phyloP scores from a whole-genome alignment of 2,329 filamentous ascomycete genomes.

The Aspergillus alliaceus region DNA sequence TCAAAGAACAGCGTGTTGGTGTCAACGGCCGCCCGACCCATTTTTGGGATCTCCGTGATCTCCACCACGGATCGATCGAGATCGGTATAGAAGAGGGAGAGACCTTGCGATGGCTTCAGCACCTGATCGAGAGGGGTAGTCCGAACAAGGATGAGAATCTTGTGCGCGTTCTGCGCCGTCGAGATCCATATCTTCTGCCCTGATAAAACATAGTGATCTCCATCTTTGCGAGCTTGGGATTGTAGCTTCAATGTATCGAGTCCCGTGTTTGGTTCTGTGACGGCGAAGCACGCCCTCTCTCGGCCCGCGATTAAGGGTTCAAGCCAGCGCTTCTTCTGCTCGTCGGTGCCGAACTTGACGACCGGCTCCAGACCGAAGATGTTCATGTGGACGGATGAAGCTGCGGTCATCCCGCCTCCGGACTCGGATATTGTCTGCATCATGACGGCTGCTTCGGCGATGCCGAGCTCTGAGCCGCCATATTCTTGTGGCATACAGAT shows the following conservation, averaged over 20 bases:
- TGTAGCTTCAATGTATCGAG: constrained; percentile 45
- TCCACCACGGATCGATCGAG: constrained; percentile 38
- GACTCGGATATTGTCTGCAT: constrained; percentile 50
- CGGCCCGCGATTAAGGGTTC: constrained; percentile 41
- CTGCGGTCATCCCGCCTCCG: constrained; percentile 45
- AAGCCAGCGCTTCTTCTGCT: constrained; percentile 44
- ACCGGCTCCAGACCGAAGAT: constrained; percentile 50
- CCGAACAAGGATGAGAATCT: constrained; percentile 44
- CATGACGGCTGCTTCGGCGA: constrained; percentile 47
- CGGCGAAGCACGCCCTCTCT: constrained; percentile 45
- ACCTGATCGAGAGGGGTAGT: constrained; percentile 45
- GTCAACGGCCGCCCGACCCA: constrained; percentile 47
- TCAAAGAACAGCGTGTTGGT: constrained; percentile 49
- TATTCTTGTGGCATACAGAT: constrained; percentile 46
- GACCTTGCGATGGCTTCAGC: constrained; percentile 42
- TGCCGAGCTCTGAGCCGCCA: constrained; percentile 45
- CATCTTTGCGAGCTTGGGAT: constrained; percentile 38
- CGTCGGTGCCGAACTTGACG: constrained; percentile 44
- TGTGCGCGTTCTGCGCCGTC: constrained; percentile 46
- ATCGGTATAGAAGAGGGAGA: constrained; percentile 49
- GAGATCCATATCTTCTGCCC: constrained; percentile 49
- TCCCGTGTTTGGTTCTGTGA: constrained; percentile 47
- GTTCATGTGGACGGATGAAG: constrained; percentile 49
- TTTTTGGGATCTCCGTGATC: constrained; percentile 48
- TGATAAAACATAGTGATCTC: constrained; percentile 37